A percentile compares a stretch with the other conserved stretches of the same genome.
Conservation (phyloP, 1,284 basidiomycete species). For the Marasmius oreades region DNA sequence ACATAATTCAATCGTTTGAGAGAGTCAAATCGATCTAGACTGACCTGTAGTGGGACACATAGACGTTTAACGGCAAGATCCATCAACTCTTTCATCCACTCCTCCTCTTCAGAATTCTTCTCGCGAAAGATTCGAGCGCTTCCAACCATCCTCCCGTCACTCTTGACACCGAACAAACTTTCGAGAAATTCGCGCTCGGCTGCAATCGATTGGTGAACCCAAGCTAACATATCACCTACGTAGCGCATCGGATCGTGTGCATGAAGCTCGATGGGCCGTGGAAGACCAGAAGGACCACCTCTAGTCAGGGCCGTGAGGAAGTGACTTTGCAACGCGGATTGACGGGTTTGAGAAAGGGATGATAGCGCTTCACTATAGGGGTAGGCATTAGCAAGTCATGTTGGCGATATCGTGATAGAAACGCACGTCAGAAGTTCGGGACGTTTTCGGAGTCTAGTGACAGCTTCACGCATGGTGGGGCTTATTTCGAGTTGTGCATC, state of each 20-base stretch:
- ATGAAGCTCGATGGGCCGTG: constrained; percentile 94
- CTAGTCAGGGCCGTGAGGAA: constrained; percentile 89
- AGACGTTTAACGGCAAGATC: constrained; percentile 83
- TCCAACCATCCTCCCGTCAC: constrained; percentile 74
- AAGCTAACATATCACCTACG: constrained; percentile 97
- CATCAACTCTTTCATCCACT: constrained; percentile 79
- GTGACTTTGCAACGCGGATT: constrained; percentile 71
- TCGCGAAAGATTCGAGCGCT: constrained; percentile 54
- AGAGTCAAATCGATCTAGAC: constrained; percentile 3
- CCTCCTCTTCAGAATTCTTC: constrained; percentile 63
- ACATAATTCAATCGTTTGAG: not conserved
- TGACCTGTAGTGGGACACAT: constrained; percentile 81
- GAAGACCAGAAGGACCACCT: constrained; percentile 84
- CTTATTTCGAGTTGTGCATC: constrained; percentile 81
- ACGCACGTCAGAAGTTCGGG: constrained; percentile 79
- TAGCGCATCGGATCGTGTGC: constrained; percentile 97
- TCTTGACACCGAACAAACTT: constrained; percentile 70
- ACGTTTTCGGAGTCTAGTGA: constrained; percentile 68
- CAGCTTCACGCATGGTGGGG: constrained; percentile 66
- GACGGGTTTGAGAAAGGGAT: constrained; percentile 79
- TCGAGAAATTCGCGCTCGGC: constrained; percentile 93
- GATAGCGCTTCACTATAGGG: constrained; percentile 71
- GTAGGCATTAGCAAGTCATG: constrained; percentile 4
- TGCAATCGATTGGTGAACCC: constrained; percentile 96
- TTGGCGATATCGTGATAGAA: not conserved